These are phyloP conservation scores for Cucurbita ficifolia DNA, from an alignment of 306 rosid species.

Conservation along the genomic window DNA sequence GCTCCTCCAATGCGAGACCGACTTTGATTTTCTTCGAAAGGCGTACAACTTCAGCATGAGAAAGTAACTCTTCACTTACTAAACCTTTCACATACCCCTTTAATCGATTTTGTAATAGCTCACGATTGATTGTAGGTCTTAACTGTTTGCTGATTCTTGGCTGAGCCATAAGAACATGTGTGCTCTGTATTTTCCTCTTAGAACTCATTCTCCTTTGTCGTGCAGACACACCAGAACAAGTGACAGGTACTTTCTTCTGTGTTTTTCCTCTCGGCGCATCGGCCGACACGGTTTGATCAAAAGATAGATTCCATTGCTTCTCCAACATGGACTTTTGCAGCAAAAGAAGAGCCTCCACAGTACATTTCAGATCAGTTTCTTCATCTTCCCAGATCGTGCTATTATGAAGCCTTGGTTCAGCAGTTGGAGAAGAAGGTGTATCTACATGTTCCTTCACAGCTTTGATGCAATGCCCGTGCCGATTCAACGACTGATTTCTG, in stretches of 20 bases:
- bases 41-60: constrained; percentile 76
- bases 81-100: constrained; percentile 74
- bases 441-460: constrained; percentile 56
- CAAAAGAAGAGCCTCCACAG: constrained; percentile 76
- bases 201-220: constrained; percentile 66
- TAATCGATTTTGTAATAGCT: constrained; percentile 37
- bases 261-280: constrained; percentile 15
- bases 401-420: constrained; percentile 31
- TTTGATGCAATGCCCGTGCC: constrained; percentile 36
- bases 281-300: constrained; percentile 24
- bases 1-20: constrained; percentile 69
- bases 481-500: constrained; percentile 27
- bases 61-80: constrained; percentile 51
- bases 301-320: constrained; percentile 87
- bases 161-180: constrained; percentile 15
- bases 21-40: constrained; percentile 67
- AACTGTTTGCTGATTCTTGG: constrained; percentile 26
- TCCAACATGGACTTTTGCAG: constrained; percentile 90
- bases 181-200: constrained; percentile 30
- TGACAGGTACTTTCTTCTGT: constrained; percentile 34
- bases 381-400: constrained; percentile 34
- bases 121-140: constrained; percentile 32
- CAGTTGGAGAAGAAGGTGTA: constrained; percentile 20
- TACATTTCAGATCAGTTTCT: constrained; percentile 37
- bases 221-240: constrained; percentile 94